Conservation (phyloP, 129 eudicot species). For the Heracleum sosnowskyi region DNA sequence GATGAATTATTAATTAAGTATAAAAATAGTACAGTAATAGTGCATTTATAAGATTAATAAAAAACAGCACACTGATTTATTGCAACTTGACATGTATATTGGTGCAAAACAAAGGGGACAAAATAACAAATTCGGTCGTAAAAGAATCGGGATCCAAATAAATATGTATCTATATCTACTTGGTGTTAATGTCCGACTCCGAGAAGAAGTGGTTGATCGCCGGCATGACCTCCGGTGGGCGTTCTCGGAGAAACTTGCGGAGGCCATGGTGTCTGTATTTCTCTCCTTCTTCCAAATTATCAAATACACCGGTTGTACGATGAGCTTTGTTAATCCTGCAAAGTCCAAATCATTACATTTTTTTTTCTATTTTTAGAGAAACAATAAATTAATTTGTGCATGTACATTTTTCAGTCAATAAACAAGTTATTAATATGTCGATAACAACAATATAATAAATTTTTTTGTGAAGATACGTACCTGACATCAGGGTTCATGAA, state of each 20-base stretch:
- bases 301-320: conserved; percentile 58
- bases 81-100: background rate
- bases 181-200: conserved; percentile 15
- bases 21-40: too few species aligned
- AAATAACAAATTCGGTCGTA: background rate
- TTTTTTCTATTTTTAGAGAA: background rate
- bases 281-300: conserved; percentile 76
- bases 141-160: background rate
- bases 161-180: conserved; percentile 6
- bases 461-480: conserved; percentile 22
- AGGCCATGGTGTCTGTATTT: conserved; percentile 73
- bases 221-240: conserved; percentile 87
- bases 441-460: too few species aligned
- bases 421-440: too few species aligned
- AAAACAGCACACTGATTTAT: background rate
- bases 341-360: background rate
- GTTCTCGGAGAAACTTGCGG: conserved; percentile 69
- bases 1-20: too few species aligned
- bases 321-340: conserved; percentile 64
- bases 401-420: too few species aligned
- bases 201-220: conserved; percentile 77
- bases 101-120: background rate
- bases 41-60: too few species aligned
- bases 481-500: conserved; percentile 83
- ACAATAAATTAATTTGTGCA: too few species aligned